phyloP scores from a whole-genome alignment of 805 yeast species.

The Metschnikowia amazonensis region DNA sequence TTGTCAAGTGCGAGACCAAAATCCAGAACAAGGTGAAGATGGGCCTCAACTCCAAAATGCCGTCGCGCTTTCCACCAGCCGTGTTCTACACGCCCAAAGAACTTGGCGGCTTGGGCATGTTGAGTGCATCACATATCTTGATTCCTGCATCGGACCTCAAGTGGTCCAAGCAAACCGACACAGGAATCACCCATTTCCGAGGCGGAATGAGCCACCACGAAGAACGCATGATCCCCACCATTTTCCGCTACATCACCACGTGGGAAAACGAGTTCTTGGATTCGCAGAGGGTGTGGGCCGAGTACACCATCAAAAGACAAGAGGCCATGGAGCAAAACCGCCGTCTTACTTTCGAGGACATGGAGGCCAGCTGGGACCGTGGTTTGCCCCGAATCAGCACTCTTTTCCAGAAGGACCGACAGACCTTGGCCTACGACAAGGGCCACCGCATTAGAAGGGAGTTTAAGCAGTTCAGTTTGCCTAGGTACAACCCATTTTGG shows the following conservation, averaged over 20 bases:
- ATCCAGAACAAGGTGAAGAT: constrained; percentile 91
- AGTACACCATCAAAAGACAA: constrained; percentile 82
- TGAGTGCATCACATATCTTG: constrained; percentile 92
- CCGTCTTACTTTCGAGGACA: constrained; percentile 84
- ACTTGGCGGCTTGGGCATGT: constrained; percentile 95
- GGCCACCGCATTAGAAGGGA: constrained; percentile 84
- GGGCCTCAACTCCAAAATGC: constrained; percentile 97
- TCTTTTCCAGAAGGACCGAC: constrained; percentile 89
- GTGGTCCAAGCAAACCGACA: constrained; percentile 91
- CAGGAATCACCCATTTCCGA: constrained; percentile 91
- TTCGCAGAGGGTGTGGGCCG: constrained; percentile 97
- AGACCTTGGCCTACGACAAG: constrained; percentile 89
- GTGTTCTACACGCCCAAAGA: constrained; percentile 98
- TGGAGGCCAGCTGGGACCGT: constrained; percentile 93
- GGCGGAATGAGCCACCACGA: constrained; percentile 88
- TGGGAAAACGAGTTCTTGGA: constrained; percentile 97
- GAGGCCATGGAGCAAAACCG: constrained; percentile 85
- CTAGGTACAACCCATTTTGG: constrained; percentile 88
- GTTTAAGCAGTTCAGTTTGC: constrained; percentile 67
- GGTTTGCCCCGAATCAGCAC: constrained; percentile 97
- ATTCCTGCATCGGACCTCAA: constrained; percentile 90
- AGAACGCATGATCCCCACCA: constrained; percentile 81
- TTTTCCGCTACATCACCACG: constrained; percentile 85
- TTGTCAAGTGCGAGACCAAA: constrained; percentile 89
- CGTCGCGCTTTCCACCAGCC: constrained; percentile 97